A percentile compares a stretch with the other conserved stretches of the same genome.
phyloP scores from a whole-genome alignment of 495 filamentous ascomycete genomes.

The Ramalina intermedia region DNA sequence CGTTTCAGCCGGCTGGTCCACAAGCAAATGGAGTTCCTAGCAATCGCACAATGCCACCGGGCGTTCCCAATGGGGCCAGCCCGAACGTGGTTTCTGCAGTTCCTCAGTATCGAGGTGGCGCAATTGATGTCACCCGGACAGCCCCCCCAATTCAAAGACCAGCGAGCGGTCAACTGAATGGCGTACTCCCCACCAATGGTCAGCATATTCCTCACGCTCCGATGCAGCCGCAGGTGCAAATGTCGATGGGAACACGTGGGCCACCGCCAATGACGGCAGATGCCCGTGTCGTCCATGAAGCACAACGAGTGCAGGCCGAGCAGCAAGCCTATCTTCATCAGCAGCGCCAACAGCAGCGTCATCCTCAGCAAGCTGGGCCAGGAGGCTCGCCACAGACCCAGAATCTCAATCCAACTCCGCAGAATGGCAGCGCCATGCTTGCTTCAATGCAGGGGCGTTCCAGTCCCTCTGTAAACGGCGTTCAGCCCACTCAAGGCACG shows the following conservation, averaged over 20 bases:
- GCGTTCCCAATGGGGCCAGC: constrained; percentile 26
- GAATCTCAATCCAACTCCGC: constrained; percentile 17
- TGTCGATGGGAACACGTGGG: constrained; percentile 44
- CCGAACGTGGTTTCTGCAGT: constrained; percentile 17
- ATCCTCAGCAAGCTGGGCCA: constrained; percentile 15
- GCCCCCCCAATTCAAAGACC: constrained; percentile 27
- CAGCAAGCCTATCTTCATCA: constrained; percentile 52
- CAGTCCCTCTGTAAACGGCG: constrained; percentile 33
- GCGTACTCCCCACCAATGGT: constrained; percentile 35
- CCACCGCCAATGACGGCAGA: constrained; percentile 40
- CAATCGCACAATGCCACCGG: constrained; percentile 13
- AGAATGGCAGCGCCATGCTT: constrained; percentile 40
- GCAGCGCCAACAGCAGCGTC: constrained; percentile 42
- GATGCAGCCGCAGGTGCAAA: constrained; percentile 44
- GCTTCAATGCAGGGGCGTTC: constrained; percentile 38
- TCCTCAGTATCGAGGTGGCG: constrained; percentile 1
- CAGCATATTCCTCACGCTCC: constrained; percentile 52
- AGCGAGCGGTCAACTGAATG: constrained; percentile 25
- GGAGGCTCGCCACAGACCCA: constrained; percentile 15
- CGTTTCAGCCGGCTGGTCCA: constrained; percentile 26
- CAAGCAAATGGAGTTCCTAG: constrained; percentile 25
- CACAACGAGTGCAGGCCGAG: constrained; percentile 41
- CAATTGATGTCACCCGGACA: constrained; percentile 22
- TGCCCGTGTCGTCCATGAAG: constrained; percentile 42
- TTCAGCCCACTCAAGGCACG: constrained; percentile 30